Conservation (phyloP, 139 green algal species). For the Asterochloris erici region DNA sequence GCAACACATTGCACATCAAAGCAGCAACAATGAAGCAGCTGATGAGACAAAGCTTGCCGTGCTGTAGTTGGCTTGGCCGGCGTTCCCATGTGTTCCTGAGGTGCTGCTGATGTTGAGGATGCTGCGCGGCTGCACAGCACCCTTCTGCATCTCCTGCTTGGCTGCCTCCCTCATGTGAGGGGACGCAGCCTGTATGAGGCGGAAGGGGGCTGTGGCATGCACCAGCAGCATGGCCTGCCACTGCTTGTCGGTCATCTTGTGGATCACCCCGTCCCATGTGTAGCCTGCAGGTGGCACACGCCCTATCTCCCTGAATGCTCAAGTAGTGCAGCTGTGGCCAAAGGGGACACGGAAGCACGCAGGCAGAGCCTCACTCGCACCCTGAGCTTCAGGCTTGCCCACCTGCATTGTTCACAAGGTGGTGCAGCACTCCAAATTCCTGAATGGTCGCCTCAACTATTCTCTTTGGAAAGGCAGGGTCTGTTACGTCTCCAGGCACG, state of each 20-base stretch:
- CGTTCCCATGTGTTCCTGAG: conserved; percentile 50
- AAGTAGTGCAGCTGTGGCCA: no score
- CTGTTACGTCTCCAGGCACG: conserved; percentile 70
- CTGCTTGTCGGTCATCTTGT: conserved; percentile 76
- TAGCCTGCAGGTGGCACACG: conserved; percentile 45
- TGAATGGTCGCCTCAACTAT: conserved; percentile 52
- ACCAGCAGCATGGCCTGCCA: conserved; percentile 81
- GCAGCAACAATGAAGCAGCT: background rate
- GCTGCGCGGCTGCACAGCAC: conserved; percentile 39
- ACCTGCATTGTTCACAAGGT: conserved; percentile 70
- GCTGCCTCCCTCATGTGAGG: conserved; percentile 68
- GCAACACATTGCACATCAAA: background rate
- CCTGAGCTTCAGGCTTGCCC: background rate
- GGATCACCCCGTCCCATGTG: conserved; percentile 86
- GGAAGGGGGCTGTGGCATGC: conserved; percentile 81
- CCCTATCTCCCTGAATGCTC: no score
- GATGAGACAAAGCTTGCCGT: conserved; percentile 19
- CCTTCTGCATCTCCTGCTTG: conserved; percentile 59
- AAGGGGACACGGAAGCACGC: no score
- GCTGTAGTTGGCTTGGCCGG: conserved; percentile 66
- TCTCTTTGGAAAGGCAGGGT: conserved; percentile 35
- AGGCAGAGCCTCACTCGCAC: no score
- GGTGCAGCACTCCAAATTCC: conserved; percentile 55
- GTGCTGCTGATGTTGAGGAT: conserved; percentile 87
- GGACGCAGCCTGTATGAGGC: conserved; percentile 68